Evolutionary conservation across 1,139 yeast genomes (phyloP).

Genomic region (Sugiyamaella paludigena): DNA sequence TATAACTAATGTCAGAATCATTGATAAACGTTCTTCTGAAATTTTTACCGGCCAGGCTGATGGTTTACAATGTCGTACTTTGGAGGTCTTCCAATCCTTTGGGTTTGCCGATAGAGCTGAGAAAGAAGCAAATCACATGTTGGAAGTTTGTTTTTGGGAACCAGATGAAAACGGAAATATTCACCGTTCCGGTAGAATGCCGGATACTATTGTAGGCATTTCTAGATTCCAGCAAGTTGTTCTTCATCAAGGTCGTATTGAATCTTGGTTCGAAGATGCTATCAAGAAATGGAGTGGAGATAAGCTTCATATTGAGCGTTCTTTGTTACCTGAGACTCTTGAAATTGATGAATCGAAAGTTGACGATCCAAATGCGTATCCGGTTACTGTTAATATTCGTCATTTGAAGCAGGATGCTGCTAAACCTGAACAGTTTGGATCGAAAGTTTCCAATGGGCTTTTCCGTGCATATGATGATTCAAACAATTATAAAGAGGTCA

Average conservation of each 20-base stretch:
- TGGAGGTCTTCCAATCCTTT: conserved; percentile 39
- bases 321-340: conserved; percentile 33
- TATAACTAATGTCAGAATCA: conserved; percentile 32
- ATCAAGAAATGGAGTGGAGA: conserved; percentile 35
- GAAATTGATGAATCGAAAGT: conserved; percentile 30
- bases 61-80: conserved; percentile 39
- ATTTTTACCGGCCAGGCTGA: conserved; percentile 43
- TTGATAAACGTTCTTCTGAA: conserved; percentile 38
- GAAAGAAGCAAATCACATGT: conserved; percentile 37
- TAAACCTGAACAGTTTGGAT: conserved; percentile 34
- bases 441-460: conserved; percentile 34
- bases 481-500: conserved; percentile 14
- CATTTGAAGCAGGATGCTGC: conserved; percentile 27
- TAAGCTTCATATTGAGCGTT: conserved; percentile 33
- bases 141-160: conserved; percentile 28
- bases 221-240: conserved; percentile 39
- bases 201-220: conserved; percentile 37
- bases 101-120: conserved; percentile 38
- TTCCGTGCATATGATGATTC: conserved; percentile 39
- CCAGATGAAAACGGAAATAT: conserved; percentile 21
- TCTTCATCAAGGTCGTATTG: conserved; percentile 40
- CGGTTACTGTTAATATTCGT: conserved; percentile 35
- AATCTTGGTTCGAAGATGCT: conserved; percentile 35
- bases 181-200: conserved; percentile 33
- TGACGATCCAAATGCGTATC: conserved; percentile 33